Evolutionary conservation across 2,329 filamentous ascomycete species (phyloP), one percentile per base, ranked within the genome.

Genomic region (Coniochaeta prunicola): DNA sequence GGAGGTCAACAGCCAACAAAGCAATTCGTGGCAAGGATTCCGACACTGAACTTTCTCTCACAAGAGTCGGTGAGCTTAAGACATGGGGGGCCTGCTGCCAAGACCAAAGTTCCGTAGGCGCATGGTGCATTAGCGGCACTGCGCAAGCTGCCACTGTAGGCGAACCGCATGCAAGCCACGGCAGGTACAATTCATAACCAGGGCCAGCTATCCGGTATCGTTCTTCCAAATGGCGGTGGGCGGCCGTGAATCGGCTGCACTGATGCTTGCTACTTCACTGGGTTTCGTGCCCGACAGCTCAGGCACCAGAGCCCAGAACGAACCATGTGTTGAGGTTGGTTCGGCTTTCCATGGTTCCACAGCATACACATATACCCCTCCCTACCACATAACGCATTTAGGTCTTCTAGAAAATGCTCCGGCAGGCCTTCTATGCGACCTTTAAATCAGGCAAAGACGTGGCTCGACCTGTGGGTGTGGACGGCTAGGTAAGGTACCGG

Each of bases 61-160:
- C 57, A 54, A 68, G 61, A 69, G 68, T 70, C 68, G 68, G 68
- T 70, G 68, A 70, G 66, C 66, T 64, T 66, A 62, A 70, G 65
- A 68, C 65, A 64, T 64, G 61, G 38, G 38, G 40, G 42, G 17
- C 55, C 34, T 13, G 36, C 28, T 26, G 56, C 26, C 56, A 48
- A 57, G 56, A 5, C 56, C 40, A 17, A 31, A 13, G 26, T 53
- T 31, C n/a, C 2, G 26, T 31, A 26, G 53, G 30, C 33, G 28
- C 12, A 36, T 12, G 31, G 53, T 55, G 53, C 53, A 55, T 55
- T 55, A 55, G 53, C 53, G 53, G 30, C 10, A 19, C 53, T 36
- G n/a, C 33, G n/a, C 53, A 55, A 45, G 53, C 19, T 36, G 12
- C 45, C 30, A 33, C 53, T 2, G 53, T 55, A 31, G 53, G n/a